These are phyloP conservation scores for Ampelocalamus luodianensis DNA, from an alignment of 176 grass and related monocot genomes.

Conservation along the genomic window DNA sequence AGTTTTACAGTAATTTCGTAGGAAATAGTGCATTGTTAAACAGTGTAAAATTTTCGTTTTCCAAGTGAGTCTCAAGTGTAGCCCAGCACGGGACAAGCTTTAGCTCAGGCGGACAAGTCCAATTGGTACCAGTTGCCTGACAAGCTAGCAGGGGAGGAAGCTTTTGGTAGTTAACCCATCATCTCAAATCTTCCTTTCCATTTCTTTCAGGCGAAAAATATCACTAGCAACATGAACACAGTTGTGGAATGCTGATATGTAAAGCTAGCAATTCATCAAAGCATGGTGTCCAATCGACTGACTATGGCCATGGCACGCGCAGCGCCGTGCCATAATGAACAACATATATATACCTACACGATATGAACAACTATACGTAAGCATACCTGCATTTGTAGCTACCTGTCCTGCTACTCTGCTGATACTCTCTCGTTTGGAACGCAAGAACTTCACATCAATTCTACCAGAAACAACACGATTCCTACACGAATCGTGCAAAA, in stretches of 20 bases:
- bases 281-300: constrained; percentile 19
- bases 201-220: neutral
- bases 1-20: neutral
- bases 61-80: neutral
- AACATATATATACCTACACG: too few relatives aligned
- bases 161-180: constrained; percentile 36
- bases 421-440: neutral
- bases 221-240: neutral
- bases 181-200: neutral
- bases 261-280: neutral
- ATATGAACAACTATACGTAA: neutral
- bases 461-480: neutral
- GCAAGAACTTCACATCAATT: neutral
- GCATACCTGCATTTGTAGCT: too few relatives aligned
- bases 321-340: neutral
- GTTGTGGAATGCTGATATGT: neutral
- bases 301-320: constrained; percentile 2
- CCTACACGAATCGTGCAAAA: neutral
- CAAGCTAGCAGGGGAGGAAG: neutral
- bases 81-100: neutral
- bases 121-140: neutral
- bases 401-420: too few relatives aligned
- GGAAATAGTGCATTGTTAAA: too few relatives aligned
- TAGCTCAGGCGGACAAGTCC: neutral
- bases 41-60: too few relatives aligned